These are phyloP conservation scores for Nitzschia palea DNA, from an alignment of 108 stramenopile genomes.

Conservation along the genomic window DNA sequence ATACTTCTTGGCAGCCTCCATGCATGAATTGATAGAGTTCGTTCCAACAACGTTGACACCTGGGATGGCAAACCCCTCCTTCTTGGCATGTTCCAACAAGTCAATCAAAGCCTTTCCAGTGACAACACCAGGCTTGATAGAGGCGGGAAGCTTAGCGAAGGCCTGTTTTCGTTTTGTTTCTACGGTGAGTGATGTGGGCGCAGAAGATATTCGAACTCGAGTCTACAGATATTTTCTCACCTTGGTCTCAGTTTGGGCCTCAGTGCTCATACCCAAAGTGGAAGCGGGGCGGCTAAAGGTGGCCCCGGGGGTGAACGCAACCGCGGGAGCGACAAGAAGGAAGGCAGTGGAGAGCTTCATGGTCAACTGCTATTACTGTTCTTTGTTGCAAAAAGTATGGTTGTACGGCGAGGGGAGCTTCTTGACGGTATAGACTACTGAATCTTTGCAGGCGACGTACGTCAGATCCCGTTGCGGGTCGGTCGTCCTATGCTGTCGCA, in stretches of 20 bases:
- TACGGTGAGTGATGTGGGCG: not conserved
- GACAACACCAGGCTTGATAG: constrained; percentile 91
- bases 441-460: not conserved
- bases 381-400: not conserved
- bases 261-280: constrained; percentile 65
- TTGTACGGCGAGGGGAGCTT: too few species aligned
- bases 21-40: constrained; percentile 91
- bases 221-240: constrained; percentile 11
- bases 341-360: constrained; percentile 74
- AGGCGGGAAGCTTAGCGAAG: constrained; percentile 86
- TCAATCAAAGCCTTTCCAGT: constrained; percentile 87
- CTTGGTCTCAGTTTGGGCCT: constrained; percentile 53
- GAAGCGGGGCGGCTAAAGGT: constrained; percentile 41
- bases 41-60: constrained; percentile 93
- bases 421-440: not conserved
- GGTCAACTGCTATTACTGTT: constrained; percentile 6
- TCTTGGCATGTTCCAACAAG: constrained; percentile 85
- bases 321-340: constrained; percentile 48
- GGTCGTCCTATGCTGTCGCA: not conserved
- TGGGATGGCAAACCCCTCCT: constrained; percentile 89
- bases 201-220: not conserved
- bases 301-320: constrained; percentile 60
- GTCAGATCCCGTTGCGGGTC: not conserved
- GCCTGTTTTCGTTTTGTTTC: constrained; percentile 36
- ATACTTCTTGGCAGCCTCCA: constrained; percentile 93